Percentiles rank a stretch among this genome's conserved stretches.
phyloP scores from a whole-genome alignment of 2,329 filamentous ascomycete species.

The Penicillium hesseltinei region DNA sequence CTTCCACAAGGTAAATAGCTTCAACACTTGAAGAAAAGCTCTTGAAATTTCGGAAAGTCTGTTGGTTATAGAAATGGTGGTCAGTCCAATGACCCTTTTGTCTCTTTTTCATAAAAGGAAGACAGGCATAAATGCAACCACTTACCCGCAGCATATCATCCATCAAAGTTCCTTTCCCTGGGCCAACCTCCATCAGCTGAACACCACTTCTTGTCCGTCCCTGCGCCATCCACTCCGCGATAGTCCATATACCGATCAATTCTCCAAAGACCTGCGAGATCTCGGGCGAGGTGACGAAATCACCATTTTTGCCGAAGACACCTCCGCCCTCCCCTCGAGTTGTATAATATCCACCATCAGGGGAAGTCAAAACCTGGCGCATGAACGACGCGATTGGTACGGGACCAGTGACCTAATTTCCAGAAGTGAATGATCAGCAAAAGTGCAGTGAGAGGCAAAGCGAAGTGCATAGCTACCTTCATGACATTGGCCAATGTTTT shows the following conservation, averaged over 20 bases:
- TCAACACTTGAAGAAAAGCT: constrained; percentile 73
- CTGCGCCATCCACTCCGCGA: constrained; percentile 95
- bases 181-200: constrained; percentile 89
- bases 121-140: constrained; percentile 4
- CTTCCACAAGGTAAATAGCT: constrained; percentile 90
- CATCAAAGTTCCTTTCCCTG: constrained; percentile 93
- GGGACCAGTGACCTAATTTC: constrained; percentile 74
- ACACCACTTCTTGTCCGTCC: constrained; percentile 70
- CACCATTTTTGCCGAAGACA: constrained; percentile 88
- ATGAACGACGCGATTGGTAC: constrained; percentile 92
- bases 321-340: constrained; percentile 68
- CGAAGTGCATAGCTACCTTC: constrained; percentile 56
- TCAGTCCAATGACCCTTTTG: constrained; percentile 4
- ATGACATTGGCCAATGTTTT: constrained; percentile 86
- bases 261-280: constrained; percentile 98
- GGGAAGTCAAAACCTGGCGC: constrained; percentile 95
- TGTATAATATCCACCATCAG: constrained; percentile 91
- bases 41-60: constrained; percentile 85
- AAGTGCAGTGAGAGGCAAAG: not conserved
- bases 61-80: constrained; percentile 3
- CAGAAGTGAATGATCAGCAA: constrained; percentile 2
- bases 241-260: constrained; percentile 88
- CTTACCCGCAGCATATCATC: constrained; percentile 87
- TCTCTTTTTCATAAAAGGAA: not conserved
- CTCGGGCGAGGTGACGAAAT: constrained; percentile 96